A percentile compares a stretch with the other conserved stretches of the same genome.
Evolutionary conservation across 331 rosid genomes (phyloP).

Genomic region (Malus hybrid): DNA sequence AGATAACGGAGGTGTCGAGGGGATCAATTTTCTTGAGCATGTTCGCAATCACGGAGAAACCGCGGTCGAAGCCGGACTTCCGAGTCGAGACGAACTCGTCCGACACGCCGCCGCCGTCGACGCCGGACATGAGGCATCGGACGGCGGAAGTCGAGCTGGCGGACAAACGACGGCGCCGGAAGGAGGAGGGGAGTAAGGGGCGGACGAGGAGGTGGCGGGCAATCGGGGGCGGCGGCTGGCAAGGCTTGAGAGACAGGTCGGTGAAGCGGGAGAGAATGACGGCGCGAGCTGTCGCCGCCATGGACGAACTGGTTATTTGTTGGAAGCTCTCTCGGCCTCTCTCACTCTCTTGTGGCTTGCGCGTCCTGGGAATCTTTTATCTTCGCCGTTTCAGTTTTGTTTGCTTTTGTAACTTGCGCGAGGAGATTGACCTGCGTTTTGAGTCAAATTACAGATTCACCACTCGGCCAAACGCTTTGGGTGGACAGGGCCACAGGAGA

Average conservation of each 20-base stretch:
- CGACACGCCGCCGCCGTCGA: conserved; percentile 66
- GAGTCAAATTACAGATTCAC: conserved; percentile 19
- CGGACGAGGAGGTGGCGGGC: conserved; percentile 12
- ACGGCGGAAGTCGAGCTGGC: conserved; percentile 2
- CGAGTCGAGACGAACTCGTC: conserved; percentile 83
- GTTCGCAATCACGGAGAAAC: conserved; percentile 77
- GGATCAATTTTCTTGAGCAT: conserved; percentile 82
- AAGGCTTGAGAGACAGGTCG: conserved; percentile 33
- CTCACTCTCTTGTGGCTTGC: neutral
- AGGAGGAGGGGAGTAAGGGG: conserved; percentile 5
- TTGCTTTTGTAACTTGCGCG: neutral
- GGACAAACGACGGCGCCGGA: conserved; percentile 18
- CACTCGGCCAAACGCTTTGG: neutral
- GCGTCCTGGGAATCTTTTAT: conserved; percentile 7
- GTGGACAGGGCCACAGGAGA: neutral
- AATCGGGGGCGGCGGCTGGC: conserved; percentile 18
- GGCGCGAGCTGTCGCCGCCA: conserved; percentile 64
- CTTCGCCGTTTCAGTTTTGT: neutral
- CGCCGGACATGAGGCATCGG: conserved; percentile 54
- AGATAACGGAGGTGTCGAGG: conserved; percentile 67
- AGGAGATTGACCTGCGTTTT: neutral
- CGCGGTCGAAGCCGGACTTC: conserved; percentile 57
- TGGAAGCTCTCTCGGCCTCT: neutral
- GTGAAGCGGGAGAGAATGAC: conserved; percentile 49
- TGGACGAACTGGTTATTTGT: neutral